A percentile compares a stretch with the other conserved stretches of the same genome.
These are phyloP conservation scores for Sporisorium scitamineum DNA, from an alignment of 1,284 basidiomycete species.

Conservation along the genomic window DNA sequence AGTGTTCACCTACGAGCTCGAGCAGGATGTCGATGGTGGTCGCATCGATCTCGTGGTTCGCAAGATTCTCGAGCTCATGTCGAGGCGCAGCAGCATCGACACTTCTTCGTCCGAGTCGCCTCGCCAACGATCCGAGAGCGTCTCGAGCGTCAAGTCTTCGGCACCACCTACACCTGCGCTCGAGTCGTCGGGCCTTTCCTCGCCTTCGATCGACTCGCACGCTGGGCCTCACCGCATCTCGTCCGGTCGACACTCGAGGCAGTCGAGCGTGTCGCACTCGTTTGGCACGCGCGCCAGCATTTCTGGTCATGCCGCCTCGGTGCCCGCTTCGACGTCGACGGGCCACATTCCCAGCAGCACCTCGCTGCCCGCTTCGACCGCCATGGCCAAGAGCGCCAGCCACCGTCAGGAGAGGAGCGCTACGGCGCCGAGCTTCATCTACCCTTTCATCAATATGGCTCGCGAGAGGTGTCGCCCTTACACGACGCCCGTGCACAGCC, in stretches of 20 bases:
- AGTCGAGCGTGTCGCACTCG: constrained; percentile 40
- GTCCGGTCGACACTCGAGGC: constrained; percentile 41
- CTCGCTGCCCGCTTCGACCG: constrained; percentile 34
- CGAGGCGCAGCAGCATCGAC: constrained; percentile 34
- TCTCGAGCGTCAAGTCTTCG: constrained; percentile 38
- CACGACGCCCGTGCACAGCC: constrained; percentile 53
- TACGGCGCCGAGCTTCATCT: constrained; percentile 41
- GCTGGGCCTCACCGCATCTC: constrained; percentile 36
- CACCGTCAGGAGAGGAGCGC: constrained; percentile 43
- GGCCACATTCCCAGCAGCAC: constrained; percentile 23
- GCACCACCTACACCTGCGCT: constrained; percentile 36
- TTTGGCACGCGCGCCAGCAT: constrained; percentile 52
- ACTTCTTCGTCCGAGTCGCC: constrained; percentile 9
- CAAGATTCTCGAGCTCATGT: constrained; percentile 39
- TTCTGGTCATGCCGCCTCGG: constrained; percentile 33
- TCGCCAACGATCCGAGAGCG: constrained; percentile 40
- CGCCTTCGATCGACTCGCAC: constrained; percentile 45
- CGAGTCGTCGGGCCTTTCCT: constrained; percentile 39
- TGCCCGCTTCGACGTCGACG: constrained; percentile 18
- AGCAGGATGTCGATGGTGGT: constrained; percentile 41
- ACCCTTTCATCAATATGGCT: constrained; percentile 45
- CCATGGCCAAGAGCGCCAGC: constrained; percentile 48
- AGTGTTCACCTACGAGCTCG: constrained; percentile 59
- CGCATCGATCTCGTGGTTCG: constrained; percentile 44
- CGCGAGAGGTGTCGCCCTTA: constrained; percentile 52